Evolutionary conservation across 2,329 filamentous ascomycete genomes (phyloP).

Genomic region (Neonectria faginata): DNA sequence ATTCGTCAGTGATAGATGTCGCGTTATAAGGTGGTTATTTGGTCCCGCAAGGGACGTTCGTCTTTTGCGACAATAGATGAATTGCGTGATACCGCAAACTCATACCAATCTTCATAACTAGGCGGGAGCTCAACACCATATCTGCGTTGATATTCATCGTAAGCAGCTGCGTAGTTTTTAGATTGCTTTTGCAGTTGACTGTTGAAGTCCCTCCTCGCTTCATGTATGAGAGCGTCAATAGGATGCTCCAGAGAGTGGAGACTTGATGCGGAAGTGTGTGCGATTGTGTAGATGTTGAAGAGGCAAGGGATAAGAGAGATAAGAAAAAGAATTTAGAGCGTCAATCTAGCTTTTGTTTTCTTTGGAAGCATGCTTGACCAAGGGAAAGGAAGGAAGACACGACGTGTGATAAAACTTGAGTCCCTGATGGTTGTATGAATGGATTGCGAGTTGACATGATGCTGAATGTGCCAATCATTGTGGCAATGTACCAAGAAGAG

Average conservation of each 20-base stretch:
- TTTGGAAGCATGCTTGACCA: conserved; percentile 50
- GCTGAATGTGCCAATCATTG: conserved; percentile 49
- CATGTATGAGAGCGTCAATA: conserved; percentile 48
- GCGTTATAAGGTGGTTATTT: no score
- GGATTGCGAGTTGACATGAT: conserved; percentile 48
- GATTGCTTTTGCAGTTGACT: conserved; percentile 53
- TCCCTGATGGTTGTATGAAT: conserved; percentile 43
- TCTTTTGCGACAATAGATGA: no score
- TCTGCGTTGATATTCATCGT: conserved; percentile 56
- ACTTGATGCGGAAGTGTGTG: conserved; percentile 23
- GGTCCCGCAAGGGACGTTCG: no score
- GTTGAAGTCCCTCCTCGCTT: conserved; percentile 48
- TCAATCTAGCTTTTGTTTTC: conserved; percentile 39
- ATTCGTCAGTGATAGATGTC: conserved; percentile 68
- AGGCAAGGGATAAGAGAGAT: conserved; percentile 49
- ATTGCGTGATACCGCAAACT: conserved; percentile 53
- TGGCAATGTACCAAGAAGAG: conserved; percentile 49
- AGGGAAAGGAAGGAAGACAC: conserved; percentile 48
- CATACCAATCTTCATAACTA: conserved; percentile 61
- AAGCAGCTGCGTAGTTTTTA: conserved; percentile 49
- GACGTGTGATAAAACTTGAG: conserved; percentile 44
- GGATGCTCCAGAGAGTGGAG: conserved; percentile 48
- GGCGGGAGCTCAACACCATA: conserved; percentile 58
- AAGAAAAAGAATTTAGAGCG: conserved; percentile 49
- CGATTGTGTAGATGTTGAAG: conserved; percentile 45